A percentile compares a stretch with the other conserved stretches of the same genome.
Conservation (phyloP, 2,329 filamentous ascomycete species). For the Neonectria magnoliae region DNA sequence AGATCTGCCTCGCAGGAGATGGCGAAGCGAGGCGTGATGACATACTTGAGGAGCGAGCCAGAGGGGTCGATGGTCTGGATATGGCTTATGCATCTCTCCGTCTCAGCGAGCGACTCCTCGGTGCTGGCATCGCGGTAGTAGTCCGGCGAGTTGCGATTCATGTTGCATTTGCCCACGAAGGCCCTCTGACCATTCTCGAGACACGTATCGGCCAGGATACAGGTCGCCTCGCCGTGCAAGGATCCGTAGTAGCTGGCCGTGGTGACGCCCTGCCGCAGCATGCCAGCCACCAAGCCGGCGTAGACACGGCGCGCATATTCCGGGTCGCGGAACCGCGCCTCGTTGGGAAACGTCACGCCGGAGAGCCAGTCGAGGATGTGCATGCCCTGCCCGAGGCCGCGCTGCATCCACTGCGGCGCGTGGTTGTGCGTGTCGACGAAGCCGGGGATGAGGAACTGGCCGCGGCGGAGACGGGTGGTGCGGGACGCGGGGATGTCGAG, state of each 20-base stretch:
- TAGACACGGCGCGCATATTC: slow-evolving; percentile 64
- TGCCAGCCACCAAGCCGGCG: slow-evolving; percentile 61
- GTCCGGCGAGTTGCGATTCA: slow-evolving; percentile 65
- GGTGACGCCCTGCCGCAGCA: slow-evolving; percentile 70
- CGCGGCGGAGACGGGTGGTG: slow-evolving; percentile 45
- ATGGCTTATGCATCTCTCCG: slow-evolving; percentile 59
- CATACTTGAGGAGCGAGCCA: slow-evolving; percentile 56
- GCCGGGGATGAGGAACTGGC: slow-evolving; percentile 66
- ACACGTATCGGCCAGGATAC: slow-evolving; percentile 65
- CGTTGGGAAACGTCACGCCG: slow-evolving; percentile 70
- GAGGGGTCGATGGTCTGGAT: slow-evolving; percentile 57
- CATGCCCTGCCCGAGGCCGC: slow-evolving; percentile 60
- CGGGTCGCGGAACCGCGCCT: slow-evolving; percentile 67
- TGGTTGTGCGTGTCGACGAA: slow-evolving; percentile 76
- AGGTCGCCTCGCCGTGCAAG: slow-evolving; percentile 65
- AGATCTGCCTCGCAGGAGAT: slow-evolving; percentile 67
- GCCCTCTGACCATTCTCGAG: slow-evolving; percentile 65
- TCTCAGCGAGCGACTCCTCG: slow-evolving; percentile 60
- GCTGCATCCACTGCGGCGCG: slow-evolving; percentile 65
- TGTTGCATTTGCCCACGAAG: slow-evolving; percentile 71
- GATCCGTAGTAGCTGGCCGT: slow-evolving; percentile 70
- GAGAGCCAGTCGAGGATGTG: slow-evolving; percentile 71
- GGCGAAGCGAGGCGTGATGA: slow-evolving; percentile 69
- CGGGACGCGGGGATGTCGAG: slow-evolving; percentile 11
- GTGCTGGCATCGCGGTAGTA: slow-evolving; percentile 61